Evolutionary conservation across 2,329 filamentous ascomycete genomes (phyloP).

Genomic region (Beauveria sp.): DNA sequence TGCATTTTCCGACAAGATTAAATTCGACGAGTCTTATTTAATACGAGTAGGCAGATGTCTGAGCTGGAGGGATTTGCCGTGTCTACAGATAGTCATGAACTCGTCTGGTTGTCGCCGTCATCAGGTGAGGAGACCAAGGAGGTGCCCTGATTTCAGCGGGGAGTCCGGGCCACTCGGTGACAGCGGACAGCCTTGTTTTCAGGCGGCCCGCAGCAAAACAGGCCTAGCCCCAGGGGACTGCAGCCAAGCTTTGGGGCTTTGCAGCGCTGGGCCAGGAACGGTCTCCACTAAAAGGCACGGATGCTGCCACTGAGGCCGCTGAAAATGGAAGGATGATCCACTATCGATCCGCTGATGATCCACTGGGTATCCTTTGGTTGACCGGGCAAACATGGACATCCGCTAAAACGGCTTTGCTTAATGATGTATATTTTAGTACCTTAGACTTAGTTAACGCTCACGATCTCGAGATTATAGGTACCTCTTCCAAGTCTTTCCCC

Average conservation of each 20-base stretch:
- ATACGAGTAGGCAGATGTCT: too few relatives aligned
- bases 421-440: neutral
- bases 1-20: too few relatives aligned
- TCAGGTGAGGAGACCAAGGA: neutral
- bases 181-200: too few relatives aligned
- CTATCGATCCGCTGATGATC: neutral
- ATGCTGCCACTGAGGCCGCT: neutral
- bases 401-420: too few relatives aligned
- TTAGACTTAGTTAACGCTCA: too few relatives aligned
- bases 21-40: too few relatives aligned
- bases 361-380: slow-evolving; percentile 5
- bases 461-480: too few relatives aligned
- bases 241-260: neutral
- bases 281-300: neutral
- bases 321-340: neutral
- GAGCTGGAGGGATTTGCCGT: too few relatives aligned
- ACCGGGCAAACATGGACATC: neutral
- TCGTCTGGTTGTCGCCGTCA: neutral
- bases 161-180: too few relatives aligned
- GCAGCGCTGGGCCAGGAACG: neutral
- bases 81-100: too few relatives aligned
- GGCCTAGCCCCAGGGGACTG: neutral
- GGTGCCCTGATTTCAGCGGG: neutral
- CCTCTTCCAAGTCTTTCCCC: neutral
- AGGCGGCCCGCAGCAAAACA: neutral